Evolutionary conservation across 495 filamentous ascomycete genomes (phyloP).

Genomic region (Aspergillus funiculosus): DNA sequence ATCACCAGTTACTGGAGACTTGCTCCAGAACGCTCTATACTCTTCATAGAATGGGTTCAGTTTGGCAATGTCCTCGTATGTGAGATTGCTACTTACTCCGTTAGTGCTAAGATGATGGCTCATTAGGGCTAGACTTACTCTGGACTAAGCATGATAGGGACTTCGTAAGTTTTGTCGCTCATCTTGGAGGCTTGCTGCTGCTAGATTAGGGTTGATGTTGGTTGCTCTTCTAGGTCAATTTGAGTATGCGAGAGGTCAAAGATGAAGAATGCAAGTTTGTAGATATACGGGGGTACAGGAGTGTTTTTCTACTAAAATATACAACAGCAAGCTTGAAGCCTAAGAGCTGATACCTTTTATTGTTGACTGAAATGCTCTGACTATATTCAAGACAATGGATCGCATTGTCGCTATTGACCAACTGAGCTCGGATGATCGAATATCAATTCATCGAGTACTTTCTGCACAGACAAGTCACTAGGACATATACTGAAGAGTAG

Average conservation of each 20-base stretch:
- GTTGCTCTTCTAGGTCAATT: no score
- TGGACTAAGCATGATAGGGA: constrained; percentile 16
- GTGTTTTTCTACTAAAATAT: no score
- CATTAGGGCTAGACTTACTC: constrained; percentile 13
- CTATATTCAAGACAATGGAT: constrained; percentile 9
- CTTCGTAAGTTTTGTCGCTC: constrained; percentile 7
- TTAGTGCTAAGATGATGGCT: constrained; percentile 10
- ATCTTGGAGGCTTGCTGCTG: constrained; percentile 1
- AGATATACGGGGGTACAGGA: no score
- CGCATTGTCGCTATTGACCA: neutral
- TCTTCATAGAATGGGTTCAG: constrained; percentile 32
- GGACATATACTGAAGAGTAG: neutral
- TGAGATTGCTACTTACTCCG: constrained; percentile 12
- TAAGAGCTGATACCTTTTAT: no score
- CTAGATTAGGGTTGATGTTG: neutral
- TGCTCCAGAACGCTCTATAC: constrained; percentile 19
- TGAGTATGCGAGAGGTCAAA: no score
- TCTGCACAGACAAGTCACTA: no score
- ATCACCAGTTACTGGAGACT: neutral
- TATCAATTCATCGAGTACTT: no score
- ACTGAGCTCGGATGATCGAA: neutral
- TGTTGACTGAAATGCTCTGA: neutral
- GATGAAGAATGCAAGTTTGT: no score
- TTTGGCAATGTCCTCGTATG: constrained; percentile 27
- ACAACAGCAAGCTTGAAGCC: no score